phyloP scores from a whole-genome alignment of 2,329 filamentous ascomycete genomes.

The Cordyceps tenuipes region DNA sequence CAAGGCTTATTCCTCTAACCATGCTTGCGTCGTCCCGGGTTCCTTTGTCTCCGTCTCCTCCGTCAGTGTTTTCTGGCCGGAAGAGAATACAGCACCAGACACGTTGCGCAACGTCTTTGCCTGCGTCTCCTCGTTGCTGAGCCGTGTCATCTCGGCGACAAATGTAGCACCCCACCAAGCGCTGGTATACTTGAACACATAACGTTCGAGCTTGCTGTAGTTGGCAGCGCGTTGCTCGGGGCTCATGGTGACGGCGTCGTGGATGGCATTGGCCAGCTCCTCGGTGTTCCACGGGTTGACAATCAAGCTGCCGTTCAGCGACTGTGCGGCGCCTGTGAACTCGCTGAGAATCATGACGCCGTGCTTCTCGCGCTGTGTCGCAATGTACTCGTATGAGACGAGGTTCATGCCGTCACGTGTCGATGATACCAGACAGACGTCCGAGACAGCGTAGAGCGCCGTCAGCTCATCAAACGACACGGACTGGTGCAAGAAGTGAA shows the following conservation, averaged over 20 bases:
- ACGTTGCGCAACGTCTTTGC: conserved; percentile 34
- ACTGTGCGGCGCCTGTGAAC: conserved; percentile 92
- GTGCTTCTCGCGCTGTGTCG: conserved; percentile 80
- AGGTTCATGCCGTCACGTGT: conserved; percentile 99
- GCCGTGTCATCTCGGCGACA: conserved; percentile 67
- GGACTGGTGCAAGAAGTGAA: conserved; percentile 96
- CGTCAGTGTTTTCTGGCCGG: not conserved
- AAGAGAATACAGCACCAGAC: conserved; percentile 29
- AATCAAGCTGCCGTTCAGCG: conserved; percentile 83
- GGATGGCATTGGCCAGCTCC: conserved; percentile 84
- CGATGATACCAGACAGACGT: conserved; percentile 85
- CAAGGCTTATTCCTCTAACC: not conserved
- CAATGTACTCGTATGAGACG: conserved; percentile 97
- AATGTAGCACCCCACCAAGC: conserved; percentile 96
- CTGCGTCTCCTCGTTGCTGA: conserved; percentile 31
- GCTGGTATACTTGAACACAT: conserved; percentile 96
- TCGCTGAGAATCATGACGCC: conserved; percentile 93
- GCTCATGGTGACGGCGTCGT: conserved; percentile 95
- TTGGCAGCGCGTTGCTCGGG: conserved; percentile 79
- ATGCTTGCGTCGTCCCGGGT: not conserved
- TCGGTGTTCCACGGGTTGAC: conserved; percentile 99
- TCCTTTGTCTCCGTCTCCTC: conserved; percentile 3
- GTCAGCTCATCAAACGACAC: conserved; percentile 92
- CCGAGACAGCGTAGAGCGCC: conserved; percentile 84
- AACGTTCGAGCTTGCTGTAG: conserved; percentile 86